Base-by-base conservation (phyloP, 2,329 filamentous ascomycete species). In the Ceratocystis smalleyi region DNA sequence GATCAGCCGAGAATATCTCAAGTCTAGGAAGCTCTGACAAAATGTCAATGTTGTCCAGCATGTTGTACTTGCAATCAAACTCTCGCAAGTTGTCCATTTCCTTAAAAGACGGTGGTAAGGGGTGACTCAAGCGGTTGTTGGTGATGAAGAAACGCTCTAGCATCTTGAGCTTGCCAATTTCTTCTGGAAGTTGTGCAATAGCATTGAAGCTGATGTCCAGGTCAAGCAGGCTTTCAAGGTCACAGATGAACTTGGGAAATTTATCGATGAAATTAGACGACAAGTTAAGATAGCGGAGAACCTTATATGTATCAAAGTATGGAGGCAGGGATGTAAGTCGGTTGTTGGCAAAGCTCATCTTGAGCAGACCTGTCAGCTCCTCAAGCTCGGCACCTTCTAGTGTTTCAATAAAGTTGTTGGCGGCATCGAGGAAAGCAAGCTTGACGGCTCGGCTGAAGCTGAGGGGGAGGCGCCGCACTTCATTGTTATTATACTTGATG, bases 181-280 rank as follows among this genome's bases (percentile, higher is more conserved):
- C 78, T 15, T 86, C 84, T 0, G 91, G 91, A 6, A 99, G 77
- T 63, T 78, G 82, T 10, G 83, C 82, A 67, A 99, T 96, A 49
- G 86, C 83, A 72, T 99, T 99, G 81, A 99, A 99, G 73, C 92
- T 97, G 71, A 99, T 84, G 71, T 99, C 94, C 49, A 99, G 82
- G 72, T 99, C 92, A 12, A 96, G 88, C 57, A 99, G 76, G 54
- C 87, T 91, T 68, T 84, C 84, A 22, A 99, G 77, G 27, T 89
- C 81, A 73, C 90, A 92, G 24, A 99, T 78, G 70, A 95, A 95
- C 24, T 86, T 79, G 0, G 94, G 94, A 68, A 99, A 95, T 49
- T 83, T 83, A 65, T 87, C 86, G 64, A 99, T 80, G 67, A 89
- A 91, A 73, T 99, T 99, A 1, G 94, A 99, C 0, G 92, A 96